Evolutionary conservation across 768 basidiomycete species (phyloP), one percentile per base, ranked within the genome.

Genomic region (Strobilomyces confusus): DNA sequence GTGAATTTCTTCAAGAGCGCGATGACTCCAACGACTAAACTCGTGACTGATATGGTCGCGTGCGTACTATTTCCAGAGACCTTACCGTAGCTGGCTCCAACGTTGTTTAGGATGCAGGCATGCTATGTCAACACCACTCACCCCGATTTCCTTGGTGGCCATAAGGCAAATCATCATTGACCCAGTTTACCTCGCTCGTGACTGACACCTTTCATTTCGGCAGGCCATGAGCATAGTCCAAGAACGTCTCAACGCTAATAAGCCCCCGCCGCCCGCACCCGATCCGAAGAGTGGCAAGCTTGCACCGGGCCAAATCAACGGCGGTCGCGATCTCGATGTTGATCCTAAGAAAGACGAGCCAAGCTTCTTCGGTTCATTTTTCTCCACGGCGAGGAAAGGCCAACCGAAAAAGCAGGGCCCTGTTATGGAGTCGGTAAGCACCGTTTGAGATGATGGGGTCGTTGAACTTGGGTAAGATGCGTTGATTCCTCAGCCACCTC

Each of bases 71-170:
- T 23, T 41, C 11, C 25, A 26, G 48, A 29, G 30, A 32, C 26
- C 30, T 17, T 40, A 19, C 12, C 23, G 55, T 44, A 60, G 55
- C 22, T 46, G 32, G 14, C 43, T 29, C 45, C 1, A 8, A 29
- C 17, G 36, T 49, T 45, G 49, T 48, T 20, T 53, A 93, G 89
- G 33, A 98, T 98, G 94, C 95, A 98, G 76, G 93, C 95, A 34
- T 95, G 93, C 69, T 99, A 98, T 68, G 88, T 99, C 64, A 99
- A 99, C 75, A 98, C 97, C 14, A 98, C 95, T 1, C 97, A 99
- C 68, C 97, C 97, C 1, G 97, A 99, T 73, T 98, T 99, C 75
- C 82, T 99, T 67, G 90, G 85, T 57, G 97, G 97, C 22, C 95
- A 99, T 75, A 94, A 88, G 74, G 88, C 79, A 50, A 36, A 64